Percentiles rank a stretch among this genome's conserved stretches.
Evolutionary conservation across 2,329 filamentous ascomycete species (phyloP).

Genomic region (Cytospora leucostoma): DNA sequence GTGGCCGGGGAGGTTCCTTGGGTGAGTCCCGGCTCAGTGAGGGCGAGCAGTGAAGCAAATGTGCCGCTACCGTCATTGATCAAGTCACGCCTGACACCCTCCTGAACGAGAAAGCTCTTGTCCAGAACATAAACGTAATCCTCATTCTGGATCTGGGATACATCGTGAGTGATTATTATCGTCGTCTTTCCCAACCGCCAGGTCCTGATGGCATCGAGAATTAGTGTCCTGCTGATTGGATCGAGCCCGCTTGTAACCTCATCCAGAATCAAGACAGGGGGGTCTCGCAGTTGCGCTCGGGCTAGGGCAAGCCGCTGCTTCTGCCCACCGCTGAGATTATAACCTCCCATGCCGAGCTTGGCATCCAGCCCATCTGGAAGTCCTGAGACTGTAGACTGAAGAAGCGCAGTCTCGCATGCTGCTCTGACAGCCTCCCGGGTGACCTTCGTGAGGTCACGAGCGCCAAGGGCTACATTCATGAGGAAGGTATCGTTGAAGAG

Average conservation of each 20-base stretch:
- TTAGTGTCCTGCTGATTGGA: constrained; percentile 62
- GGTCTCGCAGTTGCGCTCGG: constrained; percentile 73
- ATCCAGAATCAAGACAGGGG: constrained; percentile 81
- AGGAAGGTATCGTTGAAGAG: constrained; percentile 81
- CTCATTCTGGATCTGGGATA: constrained; percentile 68
- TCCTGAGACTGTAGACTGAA: constrained; percentile 66
- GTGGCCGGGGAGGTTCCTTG: constrained; percentile 6
- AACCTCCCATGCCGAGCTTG: constrained; percentile 67
- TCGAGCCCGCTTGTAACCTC: constrained; percentile 88
- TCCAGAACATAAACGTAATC: constrained; percentile 85
- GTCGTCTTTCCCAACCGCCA: constrained; percentile 86
- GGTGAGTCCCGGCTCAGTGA: constrained; percentile 24
- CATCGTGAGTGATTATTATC: constrained; percentile 90
- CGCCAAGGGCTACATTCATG: constrained; percentile 76
- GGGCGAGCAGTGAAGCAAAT: constrained; percentile 47
- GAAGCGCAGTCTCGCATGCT: constrained; percentile 67
- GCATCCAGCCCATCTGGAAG: constrained; percentile 75
- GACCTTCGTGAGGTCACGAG: constrained; percentile 49
- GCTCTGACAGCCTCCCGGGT: constrained; percentile 56
- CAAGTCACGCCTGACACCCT: constrained; percentile 64
- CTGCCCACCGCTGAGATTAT: constrained; percentile 80
- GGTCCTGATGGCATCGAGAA: constrained; percentile 73
- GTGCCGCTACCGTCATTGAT: constrained; percentile 45
- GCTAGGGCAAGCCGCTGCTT: constrained; percentile 80
- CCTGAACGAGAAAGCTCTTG: constrained; percentile 64